A percentile compares a stretch with the other conserved stretches of the same genome.
phyloP scores from a whole-genome alignment of 2,329 filamentous ascomycete genomes.

The Colletotrichum karsti region DNA sequence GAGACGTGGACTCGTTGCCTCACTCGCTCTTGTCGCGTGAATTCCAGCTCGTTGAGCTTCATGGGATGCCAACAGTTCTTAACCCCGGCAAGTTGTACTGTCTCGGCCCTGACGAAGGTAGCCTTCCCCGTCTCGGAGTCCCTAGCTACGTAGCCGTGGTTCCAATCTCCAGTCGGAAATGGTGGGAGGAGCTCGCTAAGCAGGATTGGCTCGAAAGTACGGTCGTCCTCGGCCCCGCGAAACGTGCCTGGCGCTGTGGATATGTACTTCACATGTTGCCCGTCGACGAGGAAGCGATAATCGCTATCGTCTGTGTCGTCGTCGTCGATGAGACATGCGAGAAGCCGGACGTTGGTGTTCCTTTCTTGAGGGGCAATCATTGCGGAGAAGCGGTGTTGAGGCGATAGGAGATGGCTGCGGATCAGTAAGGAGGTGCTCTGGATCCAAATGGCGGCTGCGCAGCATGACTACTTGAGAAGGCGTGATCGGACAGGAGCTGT shows the following conservation, averaged over 20 bases:
- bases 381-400: slow-evolving; percentile 5
- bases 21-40: slow-evolving; percentile 29
- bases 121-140: slow-evolving; percentile 30
- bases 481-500: slow-evolving; percentile 1
- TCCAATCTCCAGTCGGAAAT: slow-evolving; percentile 37
- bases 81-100: slow-evolving; percentile 27
- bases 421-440: slow-evolving; percentile 1
- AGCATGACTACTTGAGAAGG: neutral
- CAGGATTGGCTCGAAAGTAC: slow-evolving; percentile 32
- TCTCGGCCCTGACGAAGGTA: slow-evolving; percentile 32
- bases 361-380: slow-evolving; percentile 7
- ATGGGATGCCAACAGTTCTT: slow-evolving; percentile 33
- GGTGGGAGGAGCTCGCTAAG: slow-evolving; percentile 34
- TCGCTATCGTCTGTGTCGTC: slow-evolving; percentile 34
- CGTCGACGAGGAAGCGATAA: slow-evolving; percentile 38
- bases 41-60: slow-evolving; percentile 36
- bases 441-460: neutral
- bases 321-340: slow-evolving; percentile 35
- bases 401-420: slow-evolving; percentile 7
- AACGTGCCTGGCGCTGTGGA: slow-evolving; percentile 35
- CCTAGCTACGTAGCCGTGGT: slow-evolving; percentile 30
- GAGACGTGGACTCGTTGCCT: slow-evolving; percentile 34
- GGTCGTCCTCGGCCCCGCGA: slow-evolving; percentile 33
- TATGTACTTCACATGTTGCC: slow-evolving; percentile 35
- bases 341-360: slow-evolving; percentile 33